These are phyloP conservation scores for Pichia sp. DNA, from an alignment of 1,139 yeast genomes.

Conservation along the genomic window DNA sequence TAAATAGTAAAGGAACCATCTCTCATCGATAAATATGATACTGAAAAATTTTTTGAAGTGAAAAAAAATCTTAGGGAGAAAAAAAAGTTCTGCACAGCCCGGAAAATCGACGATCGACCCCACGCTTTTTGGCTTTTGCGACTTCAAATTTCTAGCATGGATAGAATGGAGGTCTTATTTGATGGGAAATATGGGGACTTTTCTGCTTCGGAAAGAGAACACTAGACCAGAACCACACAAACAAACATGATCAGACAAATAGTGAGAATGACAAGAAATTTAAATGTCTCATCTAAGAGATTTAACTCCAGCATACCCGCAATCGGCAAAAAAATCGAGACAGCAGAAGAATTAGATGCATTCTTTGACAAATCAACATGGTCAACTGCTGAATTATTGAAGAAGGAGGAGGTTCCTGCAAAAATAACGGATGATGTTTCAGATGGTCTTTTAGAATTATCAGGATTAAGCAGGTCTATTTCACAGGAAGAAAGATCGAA, in stretches of 20 bases:
- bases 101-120: background rate
- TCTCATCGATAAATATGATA: background rate
- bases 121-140: too few species aligned
- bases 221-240: too few species aligned
- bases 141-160: too few species aligned
- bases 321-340: conserved; percentile 14
- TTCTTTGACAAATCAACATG: conserved; percentile 21
- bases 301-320: background rate
- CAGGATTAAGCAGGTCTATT: conserved; percentile 28
- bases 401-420: background rate
- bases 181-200: too few species aligned
- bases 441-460: conserved; percentile 24
- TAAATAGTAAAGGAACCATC: background rate
- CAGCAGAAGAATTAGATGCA: conserved; percentile 12
- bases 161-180: too few species aligned
- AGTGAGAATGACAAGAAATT: too few species aligned
- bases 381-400: conserved; percentile 21
- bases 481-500: conserved; percentile 13
- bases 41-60: conserved; percentile 10
- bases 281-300: background rate
- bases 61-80: background rate
- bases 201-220: too few species aligned
- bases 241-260: too few species aligned
- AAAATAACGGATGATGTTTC: conserved; percentile 21
- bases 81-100: conserved; percentile 1